These are phyloP conservation scores for Neospermospora avenae DNA, from an alignment of 2,329 filamentous ascomycete genomes.

Conservation along the genomic window DNA sequence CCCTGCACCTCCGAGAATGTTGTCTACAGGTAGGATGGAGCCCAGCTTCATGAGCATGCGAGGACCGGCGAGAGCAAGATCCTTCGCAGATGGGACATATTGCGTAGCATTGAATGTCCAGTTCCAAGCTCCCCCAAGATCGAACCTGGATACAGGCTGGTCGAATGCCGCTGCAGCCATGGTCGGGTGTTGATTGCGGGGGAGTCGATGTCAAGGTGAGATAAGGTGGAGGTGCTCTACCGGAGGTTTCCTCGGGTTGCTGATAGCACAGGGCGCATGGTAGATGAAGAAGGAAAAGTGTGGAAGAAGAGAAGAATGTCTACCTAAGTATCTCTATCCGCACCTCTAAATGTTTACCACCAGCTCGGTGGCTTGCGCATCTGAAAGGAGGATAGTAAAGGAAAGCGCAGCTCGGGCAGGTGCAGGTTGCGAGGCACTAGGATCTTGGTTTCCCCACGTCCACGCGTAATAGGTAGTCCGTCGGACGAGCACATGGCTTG, in stretches of 20 bases:
- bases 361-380: slow-evolving; percentile 6
- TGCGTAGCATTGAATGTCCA: slow-evolving; percentile 52
- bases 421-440: not conserved
- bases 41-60: slow-evolving; percentile 67
- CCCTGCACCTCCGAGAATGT: slow-evolving; percentile 41
- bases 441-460: slow-evolving; percentile 15
- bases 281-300: slow-evolving; percentile 4
- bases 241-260: slow-evolving; percentile 1
- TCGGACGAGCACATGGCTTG: slow-evolving; percentile 6
- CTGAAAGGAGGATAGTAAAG: not conserved
- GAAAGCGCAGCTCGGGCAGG: too few relatives aligned
- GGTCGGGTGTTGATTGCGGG: slow-evolving; percentile 2
- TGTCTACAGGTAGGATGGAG: slow-evolving; percentile 59
- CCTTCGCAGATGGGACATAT: slow-evolving; percentile 62
- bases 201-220: slow-evolving; percentile 2
- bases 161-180: slow-evolving; percentile 29
- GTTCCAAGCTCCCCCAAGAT: slow-evolving; percentile 53
- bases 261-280: slow-evolving; percentile 11
- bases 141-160: slow-evolving; percentile 33
- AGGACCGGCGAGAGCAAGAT: slow-evolving; percentile 66
- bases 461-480: not conserved
- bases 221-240: not conserved
- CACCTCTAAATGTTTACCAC: not conserved
- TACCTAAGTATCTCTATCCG: not conserved
- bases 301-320: not conserved